Base-by-base conservation (phyloP, 257 asterid genomes). In the Lantana camara region DNA sequence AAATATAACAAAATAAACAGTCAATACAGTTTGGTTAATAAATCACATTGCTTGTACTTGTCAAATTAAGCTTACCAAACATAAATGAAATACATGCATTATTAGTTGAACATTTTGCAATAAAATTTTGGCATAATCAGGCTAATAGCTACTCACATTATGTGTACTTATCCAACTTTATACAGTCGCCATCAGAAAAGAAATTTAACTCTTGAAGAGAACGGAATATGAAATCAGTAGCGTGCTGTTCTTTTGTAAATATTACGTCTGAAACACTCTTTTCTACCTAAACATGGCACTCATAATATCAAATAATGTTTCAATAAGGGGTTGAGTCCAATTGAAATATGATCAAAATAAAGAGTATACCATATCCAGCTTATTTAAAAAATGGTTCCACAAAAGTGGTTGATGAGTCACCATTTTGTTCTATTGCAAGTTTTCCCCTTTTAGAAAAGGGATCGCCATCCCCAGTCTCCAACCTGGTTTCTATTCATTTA, bases 321-420 rank as follows among this genome's bases (percentile, higher is more conserved):
- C 61, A 57, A 30, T 56, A 64, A 57, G 57, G 65, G 68, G 50
- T 22, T 53, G 47, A 61, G 15, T 32, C 44, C 49, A 49, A 55
- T 38, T 51, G 77, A 44, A 68, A 60, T 61, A 62, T 64, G 53
- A 62, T 59, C 44, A 58, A 65, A 68, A 64, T 24, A 53, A 50
- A 44, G 57, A 57, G 57, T 53, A 44, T 42, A 42, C 21, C 48
- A 27, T 66, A 69, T 69, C 61, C 69, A 68, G 54, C 22, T 55
- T 68, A 68, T 65, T 59, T 57, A 2, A 44, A 51, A 58, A 64
- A 63, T 19, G 68, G 44, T 60, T 65, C 59, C 68, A 63, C 51
- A 48, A 75, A 55, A 58, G 83, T 78, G 82, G 79, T 57, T 55
- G 71, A 63, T 62, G 83, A 74, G 84, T 75, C 85, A 81, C 78